Evolutionary conservation across 83 land plant genomes (phyloP).

Genomic region (Thuja plicata): DNA sequence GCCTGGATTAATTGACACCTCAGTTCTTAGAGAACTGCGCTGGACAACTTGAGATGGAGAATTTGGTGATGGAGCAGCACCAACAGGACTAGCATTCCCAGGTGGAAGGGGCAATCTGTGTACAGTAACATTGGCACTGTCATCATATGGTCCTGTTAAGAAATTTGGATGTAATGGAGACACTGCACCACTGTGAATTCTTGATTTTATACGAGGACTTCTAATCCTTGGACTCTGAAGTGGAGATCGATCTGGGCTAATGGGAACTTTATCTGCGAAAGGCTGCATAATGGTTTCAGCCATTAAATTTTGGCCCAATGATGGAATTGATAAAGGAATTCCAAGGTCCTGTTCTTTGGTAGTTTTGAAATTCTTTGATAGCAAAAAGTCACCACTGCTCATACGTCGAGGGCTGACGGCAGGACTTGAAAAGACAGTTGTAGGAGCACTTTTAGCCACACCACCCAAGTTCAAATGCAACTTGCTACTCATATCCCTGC

Average conservation of each 20-base stretch:
- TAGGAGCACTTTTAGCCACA: slow-evolving; percentile 48
- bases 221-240: slow-evolving; percentile 29
- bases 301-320: slow-evolving; percentile 24
- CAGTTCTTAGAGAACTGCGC: slow-evolving; percentile 24
- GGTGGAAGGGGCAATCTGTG: slow-evolving; percentile 73
- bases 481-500: neutral
- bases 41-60: slow-evolving; percentile 25
- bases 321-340: slow-evolving; percentile 44
- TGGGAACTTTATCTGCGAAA: slow-evolving; percentile 24
- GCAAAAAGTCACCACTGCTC: slow-evolving; percentile 28
- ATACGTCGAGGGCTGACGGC: slow-evolving; percentile 46
- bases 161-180: slow-evolving; percentile 36
- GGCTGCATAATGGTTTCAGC: slow-evolving; percentile 25
- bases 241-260: slow-evolving; percentile 42
- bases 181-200: slow-evolving; percentile 32
- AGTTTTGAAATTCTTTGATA: slow-evolving; percentile 10
- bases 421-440: slow-evolving; percentile 56
- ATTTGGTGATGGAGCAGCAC: slow-evolving; percentile 14
- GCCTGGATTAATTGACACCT: slow-evolving; percentile 26
- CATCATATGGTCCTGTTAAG: slow-evolving; percentile 22
- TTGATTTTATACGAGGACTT: slow-evolving; percentile 23
- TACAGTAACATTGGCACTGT: slow-evolving; percentile 25
- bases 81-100: slow-evolving; percentile 19
- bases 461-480: slow-evolving; percentile 20
- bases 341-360: slow-evolving; percentile 31